Conservation (phyloP, 352 stramenopile species). For the Blastocystis sp. region DNA sequence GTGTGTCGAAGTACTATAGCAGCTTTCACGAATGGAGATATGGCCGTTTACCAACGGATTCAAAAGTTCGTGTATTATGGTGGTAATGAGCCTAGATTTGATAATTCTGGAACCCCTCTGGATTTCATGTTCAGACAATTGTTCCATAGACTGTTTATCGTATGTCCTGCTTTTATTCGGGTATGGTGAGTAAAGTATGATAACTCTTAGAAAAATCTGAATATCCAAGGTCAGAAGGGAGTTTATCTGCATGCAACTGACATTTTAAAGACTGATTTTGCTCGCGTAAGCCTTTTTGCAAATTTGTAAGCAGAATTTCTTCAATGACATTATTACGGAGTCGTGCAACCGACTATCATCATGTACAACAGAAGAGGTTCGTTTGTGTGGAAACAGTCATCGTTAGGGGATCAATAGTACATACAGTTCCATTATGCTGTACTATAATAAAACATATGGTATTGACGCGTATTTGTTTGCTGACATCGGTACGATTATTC, state of each 20-base stretch:
- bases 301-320: conserved; percentile 17
- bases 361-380: neutral
- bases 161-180: conserved; percentile 43
- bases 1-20: neutral
- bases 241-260: neutral
- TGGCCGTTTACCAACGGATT: conserved; percentile 36
- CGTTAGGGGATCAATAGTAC: neutral
- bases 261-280: conserved; percentile 55
- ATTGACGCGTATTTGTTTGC: conserved; percentile 48
- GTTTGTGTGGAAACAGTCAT: neutral
- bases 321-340: conserved; percentile 44
- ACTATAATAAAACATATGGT: conserved; percentile 10
- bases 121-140: conserved; percentile 55
- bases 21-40: conserved; percentile 15
- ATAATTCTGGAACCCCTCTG: conserved; percentile 16
- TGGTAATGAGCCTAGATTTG: neutral
- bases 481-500: conserved; percentile 40
- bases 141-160: conserved; percentile 36
- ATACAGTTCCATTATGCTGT: neutral
- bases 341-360: neutral
- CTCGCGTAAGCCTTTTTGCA: neutral
- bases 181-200: neutral
- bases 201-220: conserved; percentile 14
- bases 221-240: neutral
- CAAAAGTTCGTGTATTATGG: neutral